phyloP scores from a whole-genome alignment of 176 grass and related monocot species.

The Ananas comosus region DNA sequence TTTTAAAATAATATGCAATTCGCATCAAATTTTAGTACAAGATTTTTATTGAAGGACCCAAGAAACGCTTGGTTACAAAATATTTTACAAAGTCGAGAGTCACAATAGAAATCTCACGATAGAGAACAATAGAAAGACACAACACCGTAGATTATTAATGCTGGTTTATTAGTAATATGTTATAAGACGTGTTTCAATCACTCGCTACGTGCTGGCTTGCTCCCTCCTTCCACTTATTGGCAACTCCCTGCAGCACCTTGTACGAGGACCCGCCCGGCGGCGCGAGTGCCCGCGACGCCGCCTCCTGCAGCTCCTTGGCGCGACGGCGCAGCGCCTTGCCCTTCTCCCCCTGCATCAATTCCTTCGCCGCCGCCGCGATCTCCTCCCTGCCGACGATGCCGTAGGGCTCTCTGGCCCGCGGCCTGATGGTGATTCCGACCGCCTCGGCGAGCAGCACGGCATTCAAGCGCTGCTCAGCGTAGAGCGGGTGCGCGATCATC shows the following conservation, averaged over 20 bases:
- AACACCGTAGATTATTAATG: too few relatives aligned
- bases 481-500: conserved; percentile 24
- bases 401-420: conserved; percentile 14
- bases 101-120: too few relatives aligned
- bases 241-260: neutral
- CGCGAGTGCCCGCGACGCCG: conserved; percentile 5
- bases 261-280: conserved; percentile 11
- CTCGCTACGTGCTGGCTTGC: too few relatives aligned
- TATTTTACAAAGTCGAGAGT: too few relatives aligned
- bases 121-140: too few relatives aligned
- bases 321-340: conserved; percentile 12
- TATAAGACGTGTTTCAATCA: too few relatives aligned
- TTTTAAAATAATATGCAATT: too few relatives aligned
- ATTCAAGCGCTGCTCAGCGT: conserved; percentile 28
- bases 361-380: conserved; percentile 7
- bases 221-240: too few relatives aligned
- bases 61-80: too few relatives aligned
- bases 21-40: too few relatives aligned
- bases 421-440: conserved; percentile 6
- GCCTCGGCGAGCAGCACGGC: conserved; percentile 17
- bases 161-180: too few relatives aligned
- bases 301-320: conserved; percentile 8
- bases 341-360: conserved; percentile 23
- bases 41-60: too few relatives aligned
- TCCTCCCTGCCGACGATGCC: neutral